Evolutionary conservation across 805 yeast genomes (phyloP).

Genomic region (Candida ascalaphidarum): DNA sequence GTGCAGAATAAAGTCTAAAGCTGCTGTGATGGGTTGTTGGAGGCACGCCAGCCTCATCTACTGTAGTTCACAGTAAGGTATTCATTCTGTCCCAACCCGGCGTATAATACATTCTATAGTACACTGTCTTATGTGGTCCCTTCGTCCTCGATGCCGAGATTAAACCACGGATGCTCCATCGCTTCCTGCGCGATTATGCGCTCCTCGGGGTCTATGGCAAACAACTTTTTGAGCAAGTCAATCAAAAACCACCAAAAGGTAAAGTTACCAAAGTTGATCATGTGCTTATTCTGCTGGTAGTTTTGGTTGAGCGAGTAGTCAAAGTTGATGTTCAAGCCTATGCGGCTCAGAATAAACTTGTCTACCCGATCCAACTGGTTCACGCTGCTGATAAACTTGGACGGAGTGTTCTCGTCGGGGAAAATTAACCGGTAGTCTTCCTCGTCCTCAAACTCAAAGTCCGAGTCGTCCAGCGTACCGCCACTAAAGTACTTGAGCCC

Average conservation of each 20-base stretch:
- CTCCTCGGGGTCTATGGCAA: constrained; percentile 29
- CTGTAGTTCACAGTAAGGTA: too few species aligned
- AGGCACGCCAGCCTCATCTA: too few species aligned
- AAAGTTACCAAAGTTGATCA: constrained; percentile 51
- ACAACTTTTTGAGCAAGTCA: constrained; percentile 29
- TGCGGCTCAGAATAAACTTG: constrained; percentile 30
- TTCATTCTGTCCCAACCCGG: too few species aligned
- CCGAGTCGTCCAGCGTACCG: constrained; percentile 13
- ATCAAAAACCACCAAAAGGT: constrained; percentile 78
- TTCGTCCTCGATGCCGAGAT: constrained; percentile 38
- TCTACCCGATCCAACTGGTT: constrained; percentile 34
- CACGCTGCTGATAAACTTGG: constrained; percentile 31
- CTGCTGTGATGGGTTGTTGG: too few species aligned
- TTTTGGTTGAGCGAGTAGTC: constrained; percentile 30
- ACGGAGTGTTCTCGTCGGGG: constrained; percentile 31
- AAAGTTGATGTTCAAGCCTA: constrained; percentile 31
- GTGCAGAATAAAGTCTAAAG: too few species aligned
- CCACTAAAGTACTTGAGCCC: constrained; percentile 29
- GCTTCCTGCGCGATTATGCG: constrained; percentile 34
- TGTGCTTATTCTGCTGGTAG: constrained; percentile 27
- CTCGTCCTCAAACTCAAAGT: constrained; percentile 22
- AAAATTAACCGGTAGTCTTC: constrained; percentile 22
- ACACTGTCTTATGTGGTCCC: constrained; percentile 25
- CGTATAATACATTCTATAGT: too few species aligned
- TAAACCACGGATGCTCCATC: constrained; percentile 40